phyloP scores from a whole-genome alignment of 768 basidiomycete genomes.

The Hypsizygus marmoreus region DNA sequence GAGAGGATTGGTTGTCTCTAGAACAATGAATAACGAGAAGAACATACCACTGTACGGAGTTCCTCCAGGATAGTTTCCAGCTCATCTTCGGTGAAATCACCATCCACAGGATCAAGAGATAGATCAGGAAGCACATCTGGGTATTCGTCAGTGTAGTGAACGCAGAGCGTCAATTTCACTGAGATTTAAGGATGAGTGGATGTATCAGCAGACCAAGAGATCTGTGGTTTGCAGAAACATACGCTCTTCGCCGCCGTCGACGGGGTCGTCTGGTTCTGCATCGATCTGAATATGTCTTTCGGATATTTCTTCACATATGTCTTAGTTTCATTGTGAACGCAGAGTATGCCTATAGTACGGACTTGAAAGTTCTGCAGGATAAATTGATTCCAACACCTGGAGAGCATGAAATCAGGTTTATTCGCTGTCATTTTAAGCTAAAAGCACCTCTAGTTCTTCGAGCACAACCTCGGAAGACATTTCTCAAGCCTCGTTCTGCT shows the following conservation, averaged over 20 bases:
- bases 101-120: slow-evolving; percentile 61
- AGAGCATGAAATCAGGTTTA: slow-evolving; percentile 9
- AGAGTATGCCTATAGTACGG: slow-evolving; percentile 43
- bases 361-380: slow-evolving; percentile 92
- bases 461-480: slow-evolving; percentile 73
- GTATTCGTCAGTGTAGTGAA: slow-evolving; percentile 81
- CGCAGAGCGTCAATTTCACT: slow-evolving; percentile 77
- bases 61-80: slow-evolving; percentile 54
- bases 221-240: slow-evolving; percentile 26
- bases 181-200: slow-evolving; percentile 15
- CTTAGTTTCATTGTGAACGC: slow-evolving; percentile 22
- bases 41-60: slow-evolving; percentile 57
- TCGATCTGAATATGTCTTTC: slow-evolving; percentile 81
- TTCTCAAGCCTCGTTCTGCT: neutral
- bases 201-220: slow-evolving; percentile 7
- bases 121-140: slow-evolving; percentile 83
- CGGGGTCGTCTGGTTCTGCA: slow-evolving; percentile 82
- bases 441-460: slow-evolving; percentile 87
- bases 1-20: slow-evolving; percentile 6
- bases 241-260: slow-evolving; percentile 64
- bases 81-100: slow-evolving; percentile 60
- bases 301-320: slow-evolving; percentile 69
- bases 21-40: slow-evolving; percentile 1
- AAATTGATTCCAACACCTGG: slow-evolving; percentile 94
- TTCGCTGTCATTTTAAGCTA: slow-evolving; percentile 7